Evolutionary conservation across 352 stramenopile species (phyloP), one percentile per base, ranked within the genome.

Genomic region (Phytopythium oedochilum): DNA sequence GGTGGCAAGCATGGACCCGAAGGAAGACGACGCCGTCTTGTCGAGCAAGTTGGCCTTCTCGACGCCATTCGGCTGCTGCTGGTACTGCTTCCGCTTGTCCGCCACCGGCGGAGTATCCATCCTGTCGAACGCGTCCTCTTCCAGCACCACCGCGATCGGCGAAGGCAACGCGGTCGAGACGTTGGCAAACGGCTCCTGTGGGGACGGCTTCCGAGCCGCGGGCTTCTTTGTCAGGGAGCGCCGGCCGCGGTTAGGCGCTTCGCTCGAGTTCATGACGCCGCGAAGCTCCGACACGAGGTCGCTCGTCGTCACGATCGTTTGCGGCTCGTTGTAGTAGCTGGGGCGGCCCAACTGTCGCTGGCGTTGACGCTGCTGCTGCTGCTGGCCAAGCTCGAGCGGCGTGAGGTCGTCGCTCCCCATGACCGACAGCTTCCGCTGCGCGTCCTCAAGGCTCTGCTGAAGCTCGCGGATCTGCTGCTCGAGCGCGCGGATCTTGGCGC

Each of bases 251-350:
- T 67, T 42, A 18, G 67, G 63, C 49, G 70, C 66, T 46, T 89
- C 76, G 26, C 66, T 82, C n/a, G 78, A 84, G 25, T 72, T 81
- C 79, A 89, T 89, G 1, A 89, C 76, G 20, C 76, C 78, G 31
- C 68, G 72, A 17, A 89, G 53, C 48, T 88, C 74, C 6, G 60
- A 75, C 7, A 89, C 68, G 36, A 86, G 60, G 9, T 81, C 72
- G 29, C 74, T 63, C 0, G 74, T 85, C n/a, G 73, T 83, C 23
- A 76, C 49, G 18, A 53, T 49, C 17, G 55, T 34, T 9, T 60
- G 9, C 47, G 53, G 14, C 55, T 39, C 8, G 12, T 26, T 39
- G 7, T 3, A n/a, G 9, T n/a, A 23, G 26, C n/a, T 26, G 26
- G 23, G 28, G 28, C 23, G 42, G 15, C 22, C 34, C 42, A 32